phyloP scores from a whole-genome alignment of 805 yeast genomes.

The Pichia nakasei region DNA sequence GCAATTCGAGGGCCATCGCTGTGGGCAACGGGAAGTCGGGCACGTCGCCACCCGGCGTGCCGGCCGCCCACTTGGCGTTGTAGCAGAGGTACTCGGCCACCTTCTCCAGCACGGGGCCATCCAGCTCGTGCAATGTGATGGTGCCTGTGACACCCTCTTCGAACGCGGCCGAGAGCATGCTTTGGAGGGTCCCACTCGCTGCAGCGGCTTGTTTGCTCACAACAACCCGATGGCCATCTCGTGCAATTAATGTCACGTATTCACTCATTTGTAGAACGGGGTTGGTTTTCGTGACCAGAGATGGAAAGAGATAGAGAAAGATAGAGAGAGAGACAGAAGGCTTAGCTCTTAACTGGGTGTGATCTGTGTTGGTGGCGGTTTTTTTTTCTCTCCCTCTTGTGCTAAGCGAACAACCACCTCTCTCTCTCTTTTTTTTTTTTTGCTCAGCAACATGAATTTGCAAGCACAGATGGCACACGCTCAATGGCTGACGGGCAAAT shows the following conservation, averaged over 20 bases:
- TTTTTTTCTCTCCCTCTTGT: no score
- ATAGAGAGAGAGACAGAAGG: no score
- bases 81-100: constrained; percentile 81
- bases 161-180: constrained; percentile 48
- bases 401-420: no score
- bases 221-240: constrained; percentile 57
- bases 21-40: constrained; percentile 92
- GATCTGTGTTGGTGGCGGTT: no score
- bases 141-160: constrained; percentile 51
- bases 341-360: no score
- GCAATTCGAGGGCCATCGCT: constrained; percentile 81
- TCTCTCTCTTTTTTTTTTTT: no score
- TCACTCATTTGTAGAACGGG: background rate
- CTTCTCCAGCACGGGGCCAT: constrained; percentile 63
- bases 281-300: no score
- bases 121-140: constrained; percentile 54
- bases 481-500: no score
- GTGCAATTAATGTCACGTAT: constrained; percentile 60
- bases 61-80: constrained; percentile 50
- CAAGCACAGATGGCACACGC: no score
- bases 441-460: no score
- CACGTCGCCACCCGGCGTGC: constrained; percentile 23
- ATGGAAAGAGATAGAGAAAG: no score
- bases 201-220: constrained; percentile 67
- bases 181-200: constrained; percentile 55